Percentiles rank a stretch among this genome's conserved stretches.
Conservation (phyloP, 75 land plant genomes). For the Cupressus sempervirens region DNA sequence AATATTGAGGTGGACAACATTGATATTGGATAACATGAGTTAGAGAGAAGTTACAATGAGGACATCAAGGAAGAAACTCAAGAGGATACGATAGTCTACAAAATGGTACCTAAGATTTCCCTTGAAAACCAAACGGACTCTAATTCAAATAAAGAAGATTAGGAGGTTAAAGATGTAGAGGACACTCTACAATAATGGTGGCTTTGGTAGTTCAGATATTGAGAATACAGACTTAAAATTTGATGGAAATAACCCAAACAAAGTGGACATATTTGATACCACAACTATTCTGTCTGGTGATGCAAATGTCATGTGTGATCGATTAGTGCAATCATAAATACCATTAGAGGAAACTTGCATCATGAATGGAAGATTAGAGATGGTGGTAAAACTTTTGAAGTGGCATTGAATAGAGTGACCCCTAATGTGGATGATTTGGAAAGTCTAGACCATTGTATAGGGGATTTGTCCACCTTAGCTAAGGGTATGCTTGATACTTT, state of each 20-base stretch:
- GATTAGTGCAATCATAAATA: background rate
- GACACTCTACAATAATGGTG: background rate
- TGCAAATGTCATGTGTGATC: background rate
- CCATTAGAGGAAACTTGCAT: background rate
- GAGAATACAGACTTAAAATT: background rate
- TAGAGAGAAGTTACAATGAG: no score
- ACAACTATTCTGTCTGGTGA: background rate
- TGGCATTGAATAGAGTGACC: background rate
- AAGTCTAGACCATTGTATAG: background rate
- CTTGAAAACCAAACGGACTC: no score
- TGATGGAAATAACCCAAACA: background rate
- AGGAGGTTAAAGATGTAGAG: no score
- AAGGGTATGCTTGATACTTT: background rate
- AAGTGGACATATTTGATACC: background rate
- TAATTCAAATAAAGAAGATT: no score
- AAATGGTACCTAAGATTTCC: no score
- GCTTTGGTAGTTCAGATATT: background rate
- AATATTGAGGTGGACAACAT: no score
- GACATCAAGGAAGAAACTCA: no score
- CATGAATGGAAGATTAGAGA: conserved; percentile 3
- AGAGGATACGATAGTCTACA: no score
- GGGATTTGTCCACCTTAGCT: background rate
- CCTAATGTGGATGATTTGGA: conserved; percentile 1
- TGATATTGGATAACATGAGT: no score
- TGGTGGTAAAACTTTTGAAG: background rate